These are phyloP conservation scores for Colletotrichum eleusines DNA, from an alignment of 2,329 filamentous ascomycete species.

Conservation along the genomic window DNA sequence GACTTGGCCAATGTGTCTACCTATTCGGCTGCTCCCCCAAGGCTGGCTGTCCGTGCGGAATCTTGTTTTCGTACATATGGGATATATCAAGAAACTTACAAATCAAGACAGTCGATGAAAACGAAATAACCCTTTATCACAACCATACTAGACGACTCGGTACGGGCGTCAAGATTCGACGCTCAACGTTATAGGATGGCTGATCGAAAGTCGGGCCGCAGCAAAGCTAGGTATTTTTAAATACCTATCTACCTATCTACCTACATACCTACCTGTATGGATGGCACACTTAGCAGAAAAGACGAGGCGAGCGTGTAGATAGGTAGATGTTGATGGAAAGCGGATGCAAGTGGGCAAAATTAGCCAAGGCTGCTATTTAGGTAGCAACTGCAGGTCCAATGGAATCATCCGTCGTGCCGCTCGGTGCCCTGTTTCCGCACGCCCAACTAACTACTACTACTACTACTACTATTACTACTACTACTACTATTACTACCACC, in stretches of 20 bases:
- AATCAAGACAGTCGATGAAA: conserved; percentile 1
- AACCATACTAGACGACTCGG: background rate
- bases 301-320: background rate
- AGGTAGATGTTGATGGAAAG: background rate
- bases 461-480: no score
- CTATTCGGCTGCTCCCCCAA: background rate
- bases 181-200: background rate
- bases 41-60: background rate
- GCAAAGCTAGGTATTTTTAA: background rate
- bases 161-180: background rate
- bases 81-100: conserved; percentile 21
- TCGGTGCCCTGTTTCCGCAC: background rate
- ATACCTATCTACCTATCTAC: no score
- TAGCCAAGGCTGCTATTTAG: no score
- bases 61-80: background rate
- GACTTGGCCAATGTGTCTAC: no score
- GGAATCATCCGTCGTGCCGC: conserved; percentile 4
- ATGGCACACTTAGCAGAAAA: background rate
- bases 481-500: no score
- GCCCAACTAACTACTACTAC: no score
- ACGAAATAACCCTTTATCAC: background rate
- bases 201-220: background rate
- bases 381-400: conserved; percentile 1
- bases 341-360: conserved; percentile 9
- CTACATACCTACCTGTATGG: no score